Conservation (phyloP, 164 flowering plant species). For the Magnolia changhungtana region DNA sequence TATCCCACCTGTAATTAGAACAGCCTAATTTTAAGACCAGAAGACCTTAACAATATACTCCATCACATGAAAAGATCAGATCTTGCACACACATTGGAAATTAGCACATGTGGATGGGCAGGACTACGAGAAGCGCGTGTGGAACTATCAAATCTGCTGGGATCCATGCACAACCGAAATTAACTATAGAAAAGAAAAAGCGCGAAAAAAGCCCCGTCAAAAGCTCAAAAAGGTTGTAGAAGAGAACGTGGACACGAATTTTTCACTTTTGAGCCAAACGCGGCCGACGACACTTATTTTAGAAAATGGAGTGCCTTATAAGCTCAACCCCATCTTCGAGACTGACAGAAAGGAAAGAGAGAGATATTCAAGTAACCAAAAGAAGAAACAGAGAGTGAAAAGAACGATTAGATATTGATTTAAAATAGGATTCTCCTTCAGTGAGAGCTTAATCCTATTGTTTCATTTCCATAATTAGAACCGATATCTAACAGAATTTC, state of each 20-base stretch:
- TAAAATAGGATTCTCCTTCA: background rate
- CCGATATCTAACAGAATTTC: background rate
- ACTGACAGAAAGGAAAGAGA: background rate
- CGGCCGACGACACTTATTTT: background rate
- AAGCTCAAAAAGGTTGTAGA: background rate
- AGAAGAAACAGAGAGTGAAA: background rate
- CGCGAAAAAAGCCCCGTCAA: background rate
- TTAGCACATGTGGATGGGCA: no score
- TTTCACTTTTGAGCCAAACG: background rate
- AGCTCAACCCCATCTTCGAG: background rate
- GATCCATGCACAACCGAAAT: no score
- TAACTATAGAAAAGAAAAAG: no score
- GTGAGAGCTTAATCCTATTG: background rate
- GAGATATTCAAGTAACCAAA: background rate
- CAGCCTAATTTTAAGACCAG: no score
- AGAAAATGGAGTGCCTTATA: slow-evolving; percentile 1
- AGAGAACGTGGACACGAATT: background rate
- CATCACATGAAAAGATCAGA: no score
- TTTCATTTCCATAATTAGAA: no score
- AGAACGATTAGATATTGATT: background rate
- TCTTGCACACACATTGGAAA: no score
- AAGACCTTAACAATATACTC: no score
- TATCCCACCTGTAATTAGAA: no score
- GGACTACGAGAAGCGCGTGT: no score
- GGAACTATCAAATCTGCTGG: no score